phyloP scores from a whole-genome alignment of 345 rosid genomes.

The Rubroshorea leprosula region DNA sequence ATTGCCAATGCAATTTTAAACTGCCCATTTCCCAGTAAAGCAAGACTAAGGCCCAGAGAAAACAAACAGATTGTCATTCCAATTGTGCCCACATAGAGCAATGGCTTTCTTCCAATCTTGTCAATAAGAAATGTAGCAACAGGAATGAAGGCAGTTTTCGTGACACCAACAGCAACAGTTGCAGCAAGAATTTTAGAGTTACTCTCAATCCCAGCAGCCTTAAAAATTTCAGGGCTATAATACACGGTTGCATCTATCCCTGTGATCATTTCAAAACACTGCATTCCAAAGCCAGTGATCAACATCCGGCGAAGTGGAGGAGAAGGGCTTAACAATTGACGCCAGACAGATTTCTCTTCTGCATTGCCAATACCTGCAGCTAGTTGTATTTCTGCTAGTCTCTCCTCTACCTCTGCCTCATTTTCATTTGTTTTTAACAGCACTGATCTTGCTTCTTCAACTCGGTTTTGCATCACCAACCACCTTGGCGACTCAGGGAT shows the following conservation, averaged over 20 bases:
- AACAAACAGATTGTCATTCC: conserved; percentile 79
- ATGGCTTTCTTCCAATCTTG: too few relatives aligned
- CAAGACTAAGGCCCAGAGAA: conserved; percentile 48
- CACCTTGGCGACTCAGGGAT: conserved; percentile 89
- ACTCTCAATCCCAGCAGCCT: conserved; percentile 54
- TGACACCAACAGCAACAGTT: conserved; percentile 70
- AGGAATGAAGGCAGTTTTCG: conserved; percentile 57
- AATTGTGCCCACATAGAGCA: conserved; percentile 73
- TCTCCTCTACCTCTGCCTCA: conserved; percentile 60
- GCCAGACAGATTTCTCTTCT: conserved; percentile 63
- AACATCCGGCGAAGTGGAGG: conserved; percentile 55
- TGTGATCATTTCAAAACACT: conserved; percentile 76
- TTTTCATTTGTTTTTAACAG: conserved; percentile 54
- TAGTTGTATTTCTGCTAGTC: conserved; percentile 57
- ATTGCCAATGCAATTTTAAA: conserved; percentile 41
- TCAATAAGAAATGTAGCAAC: conserved; percentile 65
- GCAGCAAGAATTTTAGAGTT: conserved; percentile 64
- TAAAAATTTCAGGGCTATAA: conserved; percentile 55
- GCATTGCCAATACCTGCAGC: conserved; percentile 45
- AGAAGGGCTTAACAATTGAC: conserved; percentile 60
- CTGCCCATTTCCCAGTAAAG: conserved; percentile 42
- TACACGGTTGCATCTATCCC: conserved; percentile 89
- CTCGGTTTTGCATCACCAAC: conserved; percentile 61
- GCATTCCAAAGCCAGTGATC: conserved; percentile 64
- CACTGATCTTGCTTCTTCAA: conserved; percentile 66